Percentiles rank a stretch among this genome's conserved stretches.
These are phyloP conservation scores for Quercus phellos DNA, from an alignment of 331 rosid species.

Conservation along the genomic window DNA sequence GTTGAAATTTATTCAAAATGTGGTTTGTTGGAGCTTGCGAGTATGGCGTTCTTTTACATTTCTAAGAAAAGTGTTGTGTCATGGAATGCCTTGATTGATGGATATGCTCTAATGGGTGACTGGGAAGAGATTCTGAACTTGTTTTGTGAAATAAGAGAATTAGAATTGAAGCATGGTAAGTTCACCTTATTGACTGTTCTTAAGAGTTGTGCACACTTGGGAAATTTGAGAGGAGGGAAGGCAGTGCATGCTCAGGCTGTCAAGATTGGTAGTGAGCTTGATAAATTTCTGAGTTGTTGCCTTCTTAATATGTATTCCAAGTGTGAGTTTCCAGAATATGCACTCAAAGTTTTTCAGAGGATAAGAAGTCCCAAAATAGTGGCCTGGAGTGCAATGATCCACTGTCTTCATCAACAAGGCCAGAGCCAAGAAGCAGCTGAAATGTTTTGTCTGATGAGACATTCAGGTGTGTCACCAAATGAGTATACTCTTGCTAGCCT, in stretches of 20 bases:
- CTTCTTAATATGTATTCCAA: slow-evolving; percentile 56
- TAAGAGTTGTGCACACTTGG: slow-evolving; percentile 51
- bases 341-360: slow-evolving; percentile 40
- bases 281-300: slow-evolving; percentile 46
- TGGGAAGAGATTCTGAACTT: slow-evolving; percentile 38
- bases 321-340: slow-evolving; percentile 45
- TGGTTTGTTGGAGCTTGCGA: slow-evolving; percentile 47
- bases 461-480: slow-evolving; percentile 40
- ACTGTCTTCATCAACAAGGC: slow-evolving; percentile 61
- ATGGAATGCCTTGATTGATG: slow-evolving; percentile 64
- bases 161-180: slow-evolving; percentile 38
- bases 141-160: slow-evolving; percentile 41
- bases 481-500: slow-evolving; percentile 51
- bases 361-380: slow-evolving; percentile 53
- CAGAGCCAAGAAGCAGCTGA: slow-evolving; percentile 41
- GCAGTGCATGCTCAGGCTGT: slow-evolving; percentile 42
- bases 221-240: slow-evolving; percentile 45
- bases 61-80: slow-evolving; percentile 56
- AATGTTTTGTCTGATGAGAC: slow-evolving; percentile 49
- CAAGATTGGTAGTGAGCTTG: slow-evolving; percentile 46
- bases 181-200: slow-evolving; percentile 51
- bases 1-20: slow-evolving; percentile 62
- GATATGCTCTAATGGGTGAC: slow-evolving; percentile 44
- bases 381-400: slow-evolving; percentile 61
- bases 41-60: slow-evolving; percentile 40